These are phyloP conservation scores for Apophysomyces elegans DNA, from an alignment of 371 early-diverging fungal genomes.

Conservation along the genomic window DNA sequence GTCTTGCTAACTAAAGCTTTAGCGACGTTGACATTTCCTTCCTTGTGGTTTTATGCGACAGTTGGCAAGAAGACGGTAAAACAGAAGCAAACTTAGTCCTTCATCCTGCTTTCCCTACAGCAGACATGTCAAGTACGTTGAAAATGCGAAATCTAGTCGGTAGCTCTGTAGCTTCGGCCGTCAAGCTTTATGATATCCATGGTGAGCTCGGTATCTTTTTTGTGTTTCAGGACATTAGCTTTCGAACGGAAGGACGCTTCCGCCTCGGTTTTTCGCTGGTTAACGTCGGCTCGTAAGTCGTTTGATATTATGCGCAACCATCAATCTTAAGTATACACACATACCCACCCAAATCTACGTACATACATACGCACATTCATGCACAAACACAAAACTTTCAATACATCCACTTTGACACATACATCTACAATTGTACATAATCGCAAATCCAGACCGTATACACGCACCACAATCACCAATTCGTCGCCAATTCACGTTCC, in stretches of 20 bases:
- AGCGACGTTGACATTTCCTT: slow-evolving; percentile 29
- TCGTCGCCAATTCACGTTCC: slow-evolving; percentile 24
- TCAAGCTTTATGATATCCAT: slow-evolving; percentile 62
- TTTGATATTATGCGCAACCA: slow-evolving; percentile 9
- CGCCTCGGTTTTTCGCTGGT: slow-evolving; percentile 65
- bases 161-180: slow-evolving; percentile 69
- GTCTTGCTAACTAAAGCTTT: not conserved
- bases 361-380: not conserved
- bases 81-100: slow-evolving; percentile 27
- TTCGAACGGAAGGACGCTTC: slow-evolving; percentile 70
- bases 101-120: slow-evolving; percentile 27
- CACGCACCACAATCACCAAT: slow-evolving; percentile 4
- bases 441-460: slow-evolving; percentile 2
- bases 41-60: slow-evolving; percentile 28
- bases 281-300: slow-evolving; percentile 51
- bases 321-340: slow-evolving; percentile 12
- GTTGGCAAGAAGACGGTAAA: slow-evolving; percentile 25
- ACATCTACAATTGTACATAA: not conserved
- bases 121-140: slow-evolving; percentile 14
- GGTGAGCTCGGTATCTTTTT: slow-evolving; percentile 76
- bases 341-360: not conserved
- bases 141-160: slow-evolving; percentile 71
- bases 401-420: not conserved
- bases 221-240: slow-evolving; percentile 74
- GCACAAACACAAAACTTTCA: not conserved